phyloP scores from a whole-genome alignment of 169 alveolate genomes.

The Plasmodium ovale region DNA sequence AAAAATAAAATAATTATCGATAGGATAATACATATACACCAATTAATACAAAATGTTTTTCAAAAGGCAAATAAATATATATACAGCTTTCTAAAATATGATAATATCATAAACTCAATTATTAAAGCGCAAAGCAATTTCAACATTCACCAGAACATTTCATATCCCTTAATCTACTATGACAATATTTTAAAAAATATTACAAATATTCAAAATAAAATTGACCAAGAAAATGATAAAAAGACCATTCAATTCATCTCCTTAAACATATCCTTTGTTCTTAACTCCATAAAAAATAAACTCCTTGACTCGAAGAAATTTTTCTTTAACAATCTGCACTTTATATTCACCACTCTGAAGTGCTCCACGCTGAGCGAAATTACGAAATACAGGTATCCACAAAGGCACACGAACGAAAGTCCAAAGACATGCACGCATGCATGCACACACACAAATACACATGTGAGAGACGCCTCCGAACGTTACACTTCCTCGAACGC shows the following conservation, averaged over 20 bases:
- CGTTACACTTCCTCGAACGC: too few relatives aligned
- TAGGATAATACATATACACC: slow-evolving; percentile 74
- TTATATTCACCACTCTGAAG: slow-evolving; percentile 60
- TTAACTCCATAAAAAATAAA: slow-evolving; percentile 55
- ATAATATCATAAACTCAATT: slow-evolving; percentile 59
- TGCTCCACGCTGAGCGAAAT: slow-evolving; percentile 67
- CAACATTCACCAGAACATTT: slow-evolving; percentile 48
- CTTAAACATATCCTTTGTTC: slow-evolving; percentile 57
- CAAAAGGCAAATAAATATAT: slow-evolving; percentile 76
- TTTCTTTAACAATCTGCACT: slow-evolving; percentile 58
- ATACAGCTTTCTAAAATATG: slow-evolving; percentile 70
- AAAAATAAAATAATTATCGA: slow-evolving; percentile 74
- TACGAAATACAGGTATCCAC: slow-evolving; percentile 69
- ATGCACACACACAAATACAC: not conserved
- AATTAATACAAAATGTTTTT: slow-evolving; percentile 65
- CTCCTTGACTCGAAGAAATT: slow-evolving; percentile 56
- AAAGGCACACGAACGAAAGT: too few relatives aligned
- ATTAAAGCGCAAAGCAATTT: slow-evolving; percentile 51
- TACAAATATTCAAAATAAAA: slow-evolving; percentile 59
- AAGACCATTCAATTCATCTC: slow-evolving; percentile 74
- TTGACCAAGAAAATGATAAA: slow-evolving; percentile 69
- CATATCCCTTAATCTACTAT: slow-evolving; percentile 64
- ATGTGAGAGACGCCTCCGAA: too few relatives aligned
- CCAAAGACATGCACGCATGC: too few relatives aligned
- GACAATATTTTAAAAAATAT: slow-evolving; percentile 65